Percentiles rank a stretch among this genome's conserved stretches.
These are phyloP conservation scores for Nissolia schottii DNA, from an alignment of 306 rosid species.

Conservation along the genomic window DNA sequence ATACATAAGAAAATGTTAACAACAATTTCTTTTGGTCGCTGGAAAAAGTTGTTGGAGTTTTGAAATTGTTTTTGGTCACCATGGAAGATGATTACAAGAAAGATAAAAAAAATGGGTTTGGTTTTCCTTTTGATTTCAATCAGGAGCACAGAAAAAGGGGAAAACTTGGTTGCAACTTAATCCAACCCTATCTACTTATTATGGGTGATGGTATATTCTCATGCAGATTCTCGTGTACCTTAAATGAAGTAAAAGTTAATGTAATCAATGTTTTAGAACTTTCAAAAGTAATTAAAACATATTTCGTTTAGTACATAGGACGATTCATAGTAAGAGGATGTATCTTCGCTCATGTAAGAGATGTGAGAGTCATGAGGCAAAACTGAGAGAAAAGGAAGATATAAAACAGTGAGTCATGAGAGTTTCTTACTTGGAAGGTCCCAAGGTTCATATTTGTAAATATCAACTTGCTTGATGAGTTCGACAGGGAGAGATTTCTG, in stretches of 20 bases:
- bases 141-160: not conserved
- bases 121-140: not conserved
- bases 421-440: constrained; percentile 83
- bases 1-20: not conserved
- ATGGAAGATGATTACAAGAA: not conserved
- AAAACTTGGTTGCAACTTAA: not conserved
- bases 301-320: too few relatives aligned
- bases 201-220: too few relatives aligned
- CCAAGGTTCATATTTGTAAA: constrained; percentile 81
- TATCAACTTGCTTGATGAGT: constrained; percentile 73
- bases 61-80: too few relatives aligned
- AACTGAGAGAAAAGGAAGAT: not conserved
- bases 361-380: not conserved
- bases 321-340: too few relatives aligned
- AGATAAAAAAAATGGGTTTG: not conserved
- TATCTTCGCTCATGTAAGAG: too few relatives aligned
- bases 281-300: too few relatives aligned
- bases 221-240: too few relatives aligned
- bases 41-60: not conserved
- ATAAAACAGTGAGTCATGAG: not conserved
- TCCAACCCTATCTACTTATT: not conserved
- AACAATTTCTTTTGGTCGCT: not conserved
- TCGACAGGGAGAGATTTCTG: constrained; percentile 63
- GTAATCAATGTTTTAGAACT: too few relatives aligned
- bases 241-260: too few relatives aligned